phyloP scores from a whole-genome alignment of 2,329 filamentous ascomycete species.

The Curvularia eragrostidis region DNA sequence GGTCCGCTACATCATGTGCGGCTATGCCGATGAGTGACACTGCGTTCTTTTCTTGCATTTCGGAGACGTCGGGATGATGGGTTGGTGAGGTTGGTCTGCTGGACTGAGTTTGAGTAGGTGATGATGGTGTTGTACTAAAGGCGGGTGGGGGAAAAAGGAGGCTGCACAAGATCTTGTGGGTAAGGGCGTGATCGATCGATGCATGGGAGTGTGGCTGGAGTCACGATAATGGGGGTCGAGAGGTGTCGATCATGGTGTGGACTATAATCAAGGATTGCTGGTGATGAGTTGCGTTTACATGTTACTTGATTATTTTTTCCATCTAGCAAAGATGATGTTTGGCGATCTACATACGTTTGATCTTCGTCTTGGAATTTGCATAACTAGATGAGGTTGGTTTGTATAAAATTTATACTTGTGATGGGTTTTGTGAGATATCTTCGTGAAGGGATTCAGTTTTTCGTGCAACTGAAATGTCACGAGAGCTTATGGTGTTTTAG shows the following conservation, averaged over 20 bases:
- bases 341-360: background rate
- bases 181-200: background rate
- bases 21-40: background rate
- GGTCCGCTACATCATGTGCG: background rate
- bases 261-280: background rate
- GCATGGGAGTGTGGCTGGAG: background rate
- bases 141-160: background rate
- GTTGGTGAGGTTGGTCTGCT: too few relatives aligned
- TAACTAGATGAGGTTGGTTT: too few relatives aligned
- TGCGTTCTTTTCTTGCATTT: background rate
- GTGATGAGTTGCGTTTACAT: background rate
- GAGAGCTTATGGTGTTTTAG: too few relatives aligned
- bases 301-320: background rate
- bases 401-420: too few relatives aligned
- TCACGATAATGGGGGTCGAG: background rate
- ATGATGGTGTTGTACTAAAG: background rate
- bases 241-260: background rate
- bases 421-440: too few relatives aligned
- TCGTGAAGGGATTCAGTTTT: too few relatives aligned
- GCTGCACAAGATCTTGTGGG: background rate
- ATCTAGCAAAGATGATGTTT: too few relatives aligned
- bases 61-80: background rate
- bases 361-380: background rate
- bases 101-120: too few relatives aligned
- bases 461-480: too few relatives aligned